These are phyloP conservation scores for Penicillium oxalicum DNA, from an alignment of 2,329 filamentous ascomycete genomes.

Conservation along the genomic window DNA sequence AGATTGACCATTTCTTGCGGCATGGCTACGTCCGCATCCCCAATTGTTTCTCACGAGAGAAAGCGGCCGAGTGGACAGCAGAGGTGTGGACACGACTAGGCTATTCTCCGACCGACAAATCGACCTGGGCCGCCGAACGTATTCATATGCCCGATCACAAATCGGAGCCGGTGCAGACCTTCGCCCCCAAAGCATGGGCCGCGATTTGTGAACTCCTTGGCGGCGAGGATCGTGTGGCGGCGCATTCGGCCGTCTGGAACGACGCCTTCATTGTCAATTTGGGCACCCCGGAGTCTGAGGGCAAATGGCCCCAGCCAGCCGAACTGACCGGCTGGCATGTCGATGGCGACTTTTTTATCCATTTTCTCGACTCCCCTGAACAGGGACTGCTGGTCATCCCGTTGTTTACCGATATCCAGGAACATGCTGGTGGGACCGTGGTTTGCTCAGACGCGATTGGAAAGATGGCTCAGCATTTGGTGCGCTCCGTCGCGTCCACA, in stretches of 20 bases:
- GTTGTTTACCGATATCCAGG: slow-evolving; percentile 57
- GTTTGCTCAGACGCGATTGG: slow-evolving; percentile 57
- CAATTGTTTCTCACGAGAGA: slow-evolving; percentile 47
- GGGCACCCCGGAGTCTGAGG: slow-evolving; percentile 50
- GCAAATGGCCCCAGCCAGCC: slow-evolving; percentile 46
- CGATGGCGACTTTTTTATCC: slow-evolving; percentile 66
- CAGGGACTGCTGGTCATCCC: slow-evolving; percentile 64
- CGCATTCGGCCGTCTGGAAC: slow-evolving; percentile 52
- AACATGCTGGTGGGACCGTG: slow-evolving; percentile 58
- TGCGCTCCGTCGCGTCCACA: slow-evolving; percentile 9
- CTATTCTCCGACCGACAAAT: slow-evolving; percentile 57
- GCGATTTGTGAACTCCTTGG: slow-evolving; percentile 63
- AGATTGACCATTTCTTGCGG: slow-evolving; percentile 50
- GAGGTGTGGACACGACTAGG: slow-evolving; percentile 60
- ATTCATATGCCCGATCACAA: slow-evolving; percentile 60
- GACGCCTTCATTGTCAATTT: slow-evolving; percentile 67
- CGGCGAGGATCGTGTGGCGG: slow-evolving; percentile 51
- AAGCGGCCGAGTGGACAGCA: slow-evolving; percentile 44
- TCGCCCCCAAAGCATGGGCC: slow-evolving; percentile 61
- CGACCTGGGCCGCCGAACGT: slow-evolving; percentile 58
- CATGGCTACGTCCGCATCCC: slow-evolving; percentile 52
- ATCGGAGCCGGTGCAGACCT: slow-evolving; percentile 48
- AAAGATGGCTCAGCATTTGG: slow-evolving; percentile 52
- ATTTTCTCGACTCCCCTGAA: slow-evolving; percentile 65
- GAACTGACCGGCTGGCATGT: slow-evolving; percentile 60